Evolutionary conservation across 169 alveolate species (phyloP), one percentile per base, ranked within the genome.

Genomic region (Ichthyophthirius multifiliis): DNA sequence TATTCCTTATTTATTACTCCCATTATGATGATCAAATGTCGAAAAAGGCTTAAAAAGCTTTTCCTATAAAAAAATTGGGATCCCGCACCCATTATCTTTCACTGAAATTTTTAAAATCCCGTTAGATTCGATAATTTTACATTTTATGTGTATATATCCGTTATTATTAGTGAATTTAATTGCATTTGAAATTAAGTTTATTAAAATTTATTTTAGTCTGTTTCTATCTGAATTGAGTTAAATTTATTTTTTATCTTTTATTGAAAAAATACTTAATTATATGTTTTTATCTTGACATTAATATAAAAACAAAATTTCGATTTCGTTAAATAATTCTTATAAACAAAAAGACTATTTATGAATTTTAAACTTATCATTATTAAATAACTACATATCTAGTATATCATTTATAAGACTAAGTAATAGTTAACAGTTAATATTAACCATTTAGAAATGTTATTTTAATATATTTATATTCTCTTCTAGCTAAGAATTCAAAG

Each of bases 71-170:
- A 46, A 63, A 15, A 20, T 65, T 16, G 84, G 63, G 64, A 77
- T 77, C 4, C 84, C 84, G 31, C 32, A 64, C 0, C 84, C 84
- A 30, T 76, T 77, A 31, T 77, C 84, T 16, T 35, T 47, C 4
- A 77, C 84, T n/a, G n/a, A n/a, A n/a, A n/a, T n/a, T n/a, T n/a
- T n/a, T n/a, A n/a, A n/a, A n/a, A n/a, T n/a, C n/a, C n/a, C n/a
- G n/a, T n/a, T n/a, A n/a, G n/a, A n/a, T n/a, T n/a, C n/a, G n/a
- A n/a, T n/a, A n/a, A n/a, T n/a, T n/a, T n/a, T n/a, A n/a, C n/a
- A n/a, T n/a, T n/a, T n/a, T n/a, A n/a, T n/a, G n/a, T n/a, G n/a
- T n/a, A n/a, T n/a, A n/a, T n/a, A n/a, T n/a, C n/a, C n/a, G n/a
- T 9, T 43, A 23, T 43, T 43, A 9, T 20, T 73, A 63, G 71